These are phyloP conservation scores for Neurospora sp. DNA, from an alignment of 495 filamentous ascomycete species.

Conservation along the genomic window DNA sequence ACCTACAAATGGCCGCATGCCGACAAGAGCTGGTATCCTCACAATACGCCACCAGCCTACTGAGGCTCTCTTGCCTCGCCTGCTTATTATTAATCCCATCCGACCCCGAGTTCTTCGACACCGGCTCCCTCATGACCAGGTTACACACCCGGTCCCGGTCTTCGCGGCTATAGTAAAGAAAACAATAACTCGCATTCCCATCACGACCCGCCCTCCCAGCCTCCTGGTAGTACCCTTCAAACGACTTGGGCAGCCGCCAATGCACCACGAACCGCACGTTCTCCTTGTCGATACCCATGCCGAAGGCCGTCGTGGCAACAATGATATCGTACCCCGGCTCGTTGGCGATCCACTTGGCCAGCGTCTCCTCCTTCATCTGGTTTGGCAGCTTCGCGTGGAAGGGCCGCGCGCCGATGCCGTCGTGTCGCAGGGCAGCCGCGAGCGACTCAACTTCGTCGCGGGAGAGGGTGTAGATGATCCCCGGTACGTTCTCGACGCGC, in stretches of 20 bases:
- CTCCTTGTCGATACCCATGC: constrained; percentile 95
- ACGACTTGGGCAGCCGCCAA: constrained; percentile 84
- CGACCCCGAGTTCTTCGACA: constrained; percentile 23
- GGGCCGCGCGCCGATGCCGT: constrained; percentile 57
- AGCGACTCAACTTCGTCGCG: constrained; percentile 68
- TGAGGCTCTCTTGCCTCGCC: constrained; percentile 36
- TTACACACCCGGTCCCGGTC: constrained; percentile 68
- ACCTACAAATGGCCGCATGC: constrained; percentile 65
- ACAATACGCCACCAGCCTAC: constrained; percentile 66
- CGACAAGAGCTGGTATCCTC: constrained; percentile 64
- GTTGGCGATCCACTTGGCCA: constrained; percentile 66
- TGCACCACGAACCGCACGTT: constrained; percentile 90
- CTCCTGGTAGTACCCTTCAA: constrained; percentile 95
- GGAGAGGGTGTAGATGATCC: constrained; percentile 83
- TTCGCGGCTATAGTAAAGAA: constrained; percentile 79
- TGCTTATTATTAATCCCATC: constrained; percentile 8
- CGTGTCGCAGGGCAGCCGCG: constrained; percentile 48
- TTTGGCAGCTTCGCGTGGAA: constrained; percentile 60
- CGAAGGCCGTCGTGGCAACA: constrained; percentile 90
- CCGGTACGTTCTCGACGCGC: constrained; percentile 55
- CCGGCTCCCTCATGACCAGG: constrained; percentile 35
- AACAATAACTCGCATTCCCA: constrained; percentile 72
- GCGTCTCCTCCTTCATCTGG: constrained; percentile 51
- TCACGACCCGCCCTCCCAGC: constrained; percentile 86
- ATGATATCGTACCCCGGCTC: constrained; percentile 74